phyloP scores from a whole-genome alignment of 176 grass and related monocot species.

The Dactylis glomerata region DNA sequence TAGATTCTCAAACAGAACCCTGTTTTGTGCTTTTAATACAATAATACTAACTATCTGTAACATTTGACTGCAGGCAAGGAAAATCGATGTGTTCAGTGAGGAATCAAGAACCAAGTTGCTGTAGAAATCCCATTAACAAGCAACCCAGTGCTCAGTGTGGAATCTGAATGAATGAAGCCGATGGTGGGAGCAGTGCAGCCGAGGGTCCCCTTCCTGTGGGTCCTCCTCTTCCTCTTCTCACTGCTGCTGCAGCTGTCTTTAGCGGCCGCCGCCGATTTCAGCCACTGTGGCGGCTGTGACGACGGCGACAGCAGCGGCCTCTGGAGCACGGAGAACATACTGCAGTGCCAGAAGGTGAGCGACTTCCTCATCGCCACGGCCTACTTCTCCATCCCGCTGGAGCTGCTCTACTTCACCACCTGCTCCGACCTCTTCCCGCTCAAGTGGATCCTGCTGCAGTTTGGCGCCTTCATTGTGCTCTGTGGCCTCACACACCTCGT shows the following conservation, averaged over 20 bases:
- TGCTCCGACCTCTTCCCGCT: constrained; percentile 72
- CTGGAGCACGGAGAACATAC: constrained; percentile 52
- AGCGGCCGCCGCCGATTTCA: constrained; percentile 29
- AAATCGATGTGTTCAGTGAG: neutral
- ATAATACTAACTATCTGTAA: neutral
- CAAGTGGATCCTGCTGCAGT: constrained; percentile 83
- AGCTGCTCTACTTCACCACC: constrained; percentile 76
- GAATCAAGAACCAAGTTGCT: neutral
- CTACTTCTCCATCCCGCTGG: constrained; percentile 88
- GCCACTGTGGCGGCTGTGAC: constrained; percentile 46
- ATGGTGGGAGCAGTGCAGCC: constrained; percentile 50
- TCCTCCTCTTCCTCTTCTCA: constrained; percentile 37
- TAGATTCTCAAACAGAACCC: no score
- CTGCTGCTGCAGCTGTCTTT: constrained; percentile 17
- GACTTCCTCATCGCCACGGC: constrained; percentile 77
- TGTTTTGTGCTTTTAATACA: no score
- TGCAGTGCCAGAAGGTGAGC: constrained; percentile 71
- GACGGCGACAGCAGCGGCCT: constrained; percentile 26
- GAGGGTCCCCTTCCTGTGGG: constrained; percentile 23
- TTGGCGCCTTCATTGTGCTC: constrained; percentile 75
- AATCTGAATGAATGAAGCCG: constrained; percentile 36
- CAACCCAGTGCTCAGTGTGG: neutral
- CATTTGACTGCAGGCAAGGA: constrained; percentile 22
- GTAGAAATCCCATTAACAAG: neutral
- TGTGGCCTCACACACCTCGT: constrained; percentile 73